Conservation (phyloP, 805 yeast species). For the Clavispora asparagi region DNA sequence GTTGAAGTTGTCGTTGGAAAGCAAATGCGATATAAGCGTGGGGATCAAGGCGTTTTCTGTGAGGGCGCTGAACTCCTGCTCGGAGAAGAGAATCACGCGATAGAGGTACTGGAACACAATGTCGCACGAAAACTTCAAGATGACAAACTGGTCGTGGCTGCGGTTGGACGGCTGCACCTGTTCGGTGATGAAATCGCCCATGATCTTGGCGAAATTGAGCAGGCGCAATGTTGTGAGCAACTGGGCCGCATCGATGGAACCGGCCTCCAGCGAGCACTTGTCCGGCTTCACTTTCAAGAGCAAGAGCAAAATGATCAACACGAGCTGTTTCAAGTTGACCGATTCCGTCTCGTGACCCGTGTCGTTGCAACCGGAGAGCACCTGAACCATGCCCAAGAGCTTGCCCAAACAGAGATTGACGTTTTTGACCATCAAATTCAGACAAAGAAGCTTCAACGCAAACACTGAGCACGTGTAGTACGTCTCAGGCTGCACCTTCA, state of each 20-base stretch:
- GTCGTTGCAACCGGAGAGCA: slow-evolving; percentile 18
- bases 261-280: slow-evolving; percentile 13
- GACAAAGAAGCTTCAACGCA: slow-evolving; percentile 31
- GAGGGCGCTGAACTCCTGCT: slow-evolving; percentile 27
- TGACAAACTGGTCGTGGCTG: slow-evolving; percentile 23
- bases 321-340: slow-evolving; percentile 27
- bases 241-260: slow-evolving; percentile 8
- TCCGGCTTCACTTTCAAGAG: slow-evolving; percentile 29
- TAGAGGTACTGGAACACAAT: slow-evolving; percentile 38
- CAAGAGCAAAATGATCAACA: slow-evolving; percentile 29
- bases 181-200: slow-evolving; percentile 25
- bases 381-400: slow-evolving; percentile 26
- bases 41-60: slow-evolving; percentile 23
- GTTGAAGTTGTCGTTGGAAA: slow-evolving; percentile 30
- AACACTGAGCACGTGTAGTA: slow-evolving; percentile 29
- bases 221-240: slow-evolving; percentile 44
- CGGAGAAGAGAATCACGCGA: slow-evolving; percentile 29
- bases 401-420: slow-evolving; percentile 33
- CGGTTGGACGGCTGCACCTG: slow-evolving; percentile 18
- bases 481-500: slow-evolving; percentile 13
- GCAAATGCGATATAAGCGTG: slow-evolving; percentile 24
- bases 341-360: slow-evolving; percentile 7
- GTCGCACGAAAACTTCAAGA: slow-evolving; percentile 36
- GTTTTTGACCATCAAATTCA: slow-evolving; percentile 37
- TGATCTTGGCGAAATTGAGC: slow-evolving; percentile 47